Evolutionary conservation across 2,329 filamentous ascomycete species (phyloP), one percentile per base, ranked within the genome.

Genomic region (Penicillium sp.): DNA sequence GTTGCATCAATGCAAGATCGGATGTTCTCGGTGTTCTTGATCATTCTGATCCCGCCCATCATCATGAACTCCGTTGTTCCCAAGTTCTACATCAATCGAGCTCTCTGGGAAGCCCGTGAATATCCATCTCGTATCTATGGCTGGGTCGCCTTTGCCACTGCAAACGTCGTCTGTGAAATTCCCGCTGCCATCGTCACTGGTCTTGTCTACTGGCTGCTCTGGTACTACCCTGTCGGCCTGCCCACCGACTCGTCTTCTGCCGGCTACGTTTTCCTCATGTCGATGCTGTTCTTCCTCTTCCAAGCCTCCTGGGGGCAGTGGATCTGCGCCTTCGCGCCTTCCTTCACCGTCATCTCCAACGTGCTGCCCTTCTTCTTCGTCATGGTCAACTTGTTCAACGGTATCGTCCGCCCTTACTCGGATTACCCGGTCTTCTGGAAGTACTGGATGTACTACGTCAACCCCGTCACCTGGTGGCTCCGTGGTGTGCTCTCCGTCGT

Each of bases 271-370:
- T 91, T 86, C 71, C 70, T 91, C 26, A 90, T 93, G 84, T 80
- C 80, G 0, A 71, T 90, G 60, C 76, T 91, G 0, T 90, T 90
- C 71, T 88, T 83, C 73, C 66, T 90, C 6, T 90, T 90, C 75
- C 79, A 83, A 65, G 79, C 78, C 29, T 82, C 76, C 56, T 90
- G 84, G 86, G 88, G 85, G 18, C 87, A 90, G 64, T 91, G 86
- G 86, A 88, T 93, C 57, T 86, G 83, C 53, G 87, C 88, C 0
- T 90, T 90, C 66, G 85, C 87, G 0, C 86, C 87, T 0, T 83
- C 76, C 36, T 89, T 89, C 69, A 88, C 85, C 0, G 85, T 89
- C 53, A 88, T 90, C 55, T 82, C 81, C 38, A 89, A 90, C 61
- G 66, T 84, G 24, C 73, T 89, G 4, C 86, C 86, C 1, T 89